Conservation (phyloP, 768 basidiomycete species). For the Naganishia randhawae region DNA sequence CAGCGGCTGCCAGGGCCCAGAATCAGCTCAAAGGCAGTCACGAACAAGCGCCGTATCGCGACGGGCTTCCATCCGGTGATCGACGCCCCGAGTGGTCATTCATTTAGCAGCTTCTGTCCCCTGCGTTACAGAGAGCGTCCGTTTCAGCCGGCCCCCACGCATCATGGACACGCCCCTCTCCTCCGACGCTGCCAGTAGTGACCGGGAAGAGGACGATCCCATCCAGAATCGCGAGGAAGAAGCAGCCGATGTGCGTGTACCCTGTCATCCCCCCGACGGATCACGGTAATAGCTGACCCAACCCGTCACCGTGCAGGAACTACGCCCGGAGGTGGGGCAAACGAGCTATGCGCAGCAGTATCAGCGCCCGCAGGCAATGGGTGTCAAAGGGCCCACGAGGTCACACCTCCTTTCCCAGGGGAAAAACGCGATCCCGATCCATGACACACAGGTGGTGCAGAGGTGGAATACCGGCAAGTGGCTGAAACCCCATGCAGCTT, state of each 20-base stretch:
- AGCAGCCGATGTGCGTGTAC: background rate
- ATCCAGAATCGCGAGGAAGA: background rate
- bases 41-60: too few species aligned
- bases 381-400: background rate
- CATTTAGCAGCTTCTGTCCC: too few species aligned
- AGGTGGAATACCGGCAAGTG: background rate
- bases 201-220: background rate
- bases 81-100: too few species aligned
- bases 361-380: background rate
- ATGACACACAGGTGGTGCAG: background rate
- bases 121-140: too few species aligned
- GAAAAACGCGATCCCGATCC: background rate
- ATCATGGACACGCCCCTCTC: slow-evolving; percentile 6
- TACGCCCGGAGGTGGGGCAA: too few species aligned
- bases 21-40: too few species aligned
- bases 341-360: background rate
- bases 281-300: too few species aligned
- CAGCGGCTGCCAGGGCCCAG: too few species aligned
- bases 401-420: background rate
- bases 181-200: background rate
- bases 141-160: background rate
- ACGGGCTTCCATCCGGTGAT: too few species aligned
- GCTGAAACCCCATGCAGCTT: too few species aligned
- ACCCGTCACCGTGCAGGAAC: too few species aligned
- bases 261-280: too few species aligned